A percentile compares a stretch with the other conserved stretches of the same genome.
phyloP scores from a whole-genome alignment of 805 yeast species.

The Gaillardinia entomophila region DNA sequence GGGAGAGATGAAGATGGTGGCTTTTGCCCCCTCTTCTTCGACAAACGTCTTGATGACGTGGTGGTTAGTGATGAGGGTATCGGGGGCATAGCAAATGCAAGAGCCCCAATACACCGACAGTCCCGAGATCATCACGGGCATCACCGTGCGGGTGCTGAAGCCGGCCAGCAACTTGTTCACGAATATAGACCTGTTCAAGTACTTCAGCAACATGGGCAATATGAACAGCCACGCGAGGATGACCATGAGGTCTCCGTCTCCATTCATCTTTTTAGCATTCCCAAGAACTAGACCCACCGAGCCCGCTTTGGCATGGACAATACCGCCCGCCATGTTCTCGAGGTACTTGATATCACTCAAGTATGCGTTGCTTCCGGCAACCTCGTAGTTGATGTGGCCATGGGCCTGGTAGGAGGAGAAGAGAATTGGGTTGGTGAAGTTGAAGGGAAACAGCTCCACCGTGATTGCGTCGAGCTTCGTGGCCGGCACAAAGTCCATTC shows the following conservation, averaged over 20 bases:
- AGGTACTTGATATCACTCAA: conserved; percentile 36
- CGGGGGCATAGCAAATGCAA: conserved; percentile 26
- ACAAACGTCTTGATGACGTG: conserved; percentile 30
- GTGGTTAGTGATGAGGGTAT: conserved; percentile 33
- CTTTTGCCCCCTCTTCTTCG: conserved; percentile 1
- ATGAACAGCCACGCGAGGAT: conserved; percentile 23
- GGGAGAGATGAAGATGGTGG: conserved; percentile 4
- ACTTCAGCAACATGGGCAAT: conserved; percentile 1
- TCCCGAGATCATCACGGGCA: conserved; percentile 12
- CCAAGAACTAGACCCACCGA: conserved; percentile 37
- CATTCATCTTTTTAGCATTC: conserved; percentile 30
- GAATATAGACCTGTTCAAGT: neutral
- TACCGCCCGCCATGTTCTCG: conserved; percentile 43
- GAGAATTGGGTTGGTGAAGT: neutral
- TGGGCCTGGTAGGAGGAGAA: neutral
- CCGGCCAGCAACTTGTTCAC: neutral
- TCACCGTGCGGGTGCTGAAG: conserved; percentile 3
- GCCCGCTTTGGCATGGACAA: conserved; percentile 9
- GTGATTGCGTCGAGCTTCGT: neutral
- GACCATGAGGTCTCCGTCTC: conserved; percentile 40
- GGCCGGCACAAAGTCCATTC: neutral
- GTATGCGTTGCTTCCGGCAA: conserved; percentile 4
- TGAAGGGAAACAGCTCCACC: neutral
- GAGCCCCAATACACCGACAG: conserved; percentile 36
- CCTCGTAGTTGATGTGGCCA: neutral